These are phyloP conservation scores for Salvia splendens DNA, from an alignment of 257 asterid species.

Conservation along the genomic window DNA sequence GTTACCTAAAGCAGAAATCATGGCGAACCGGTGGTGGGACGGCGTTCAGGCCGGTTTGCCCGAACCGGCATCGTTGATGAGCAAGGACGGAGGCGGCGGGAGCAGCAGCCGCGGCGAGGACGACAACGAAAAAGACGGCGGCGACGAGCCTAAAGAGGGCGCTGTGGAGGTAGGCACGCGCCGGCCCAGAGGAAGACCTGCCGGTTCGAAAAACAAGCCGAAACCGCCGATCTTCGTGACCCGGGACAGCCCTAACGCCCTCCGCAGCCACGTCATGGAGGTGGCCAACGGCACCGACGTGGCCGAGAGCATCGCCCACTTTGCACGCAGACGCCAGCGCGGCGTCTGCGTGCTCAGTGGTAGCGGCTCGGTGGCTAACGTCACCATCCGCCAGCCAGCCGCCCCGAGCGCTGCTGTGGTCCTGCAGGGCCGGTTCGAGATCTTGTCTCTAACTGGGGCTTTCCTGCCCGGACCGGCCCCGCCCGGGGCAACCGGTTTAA, in stretches of 20 bases:
- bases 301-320: constrained; percentile 52
- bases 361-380: constrained; percentile 44
- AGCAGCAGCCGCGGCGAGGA: constrained; percentile 40
- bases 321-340: constrained; percentile 49
- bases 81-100: constrained; percentile 38
- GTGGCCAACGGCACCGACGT: constrained; percentile 45
- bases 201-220: constrained; percentile 51
- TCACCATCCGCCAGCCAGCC: constrained; percentile 45
- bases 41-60: constrained; percentile 42
- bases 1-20: constrained; percentile 1
- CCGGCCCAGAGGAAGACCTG: constrained; percentile 46
- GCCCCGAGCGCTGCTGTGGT: constrained; percentile 44
- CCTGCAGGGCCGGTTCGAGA: constrained; percentile 48
- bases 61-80: constrained; percentile 37
- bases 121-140: constrained; percentile 35
- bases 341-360: constrained; percentile 51
- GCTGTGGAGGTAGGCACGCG: constrained; percentile 46
- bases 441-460: constrained; percentile 42
- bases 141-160: constrained; percentile 44
- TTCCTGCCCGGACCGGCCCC: constrained; percentile 49
- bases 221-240: constrained; percentile 52
- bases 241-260: constrained; percentile 51
- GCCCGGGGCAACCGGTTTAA: constrained; percentile 44
- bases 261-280: constrained; percentile 50
- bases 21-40: constrained; percentile 53